These are phyloP conservation scores for Combretum micranthum DNA, from an alignment of 345 rosid species.

Conservation along the genomic window DNA sequence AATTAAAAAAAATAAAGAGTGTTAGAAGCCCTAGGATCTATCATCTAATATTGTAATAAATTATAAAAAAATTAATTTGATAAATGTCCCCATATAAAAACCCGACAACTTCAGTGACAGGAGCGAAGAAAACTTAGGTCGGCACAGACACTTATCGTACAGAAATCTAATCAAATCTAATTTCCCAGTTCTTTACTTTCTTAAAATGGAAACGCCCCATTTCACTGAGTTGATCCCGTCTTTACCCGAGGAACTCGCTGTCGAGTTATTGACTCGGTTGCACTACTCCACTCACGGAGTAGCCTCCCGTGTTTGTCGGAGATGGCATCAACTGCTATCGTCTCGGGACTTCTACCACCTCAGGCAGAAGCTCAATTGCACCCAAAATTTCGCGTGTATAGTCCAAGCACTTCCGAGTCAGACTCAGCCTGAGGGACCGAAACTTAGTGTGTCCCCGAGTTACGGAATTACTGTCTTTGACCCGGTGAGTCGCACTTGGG, in stretches of 20 bases:
- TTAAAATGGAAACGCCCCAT: slow-evolving; percentile 8
- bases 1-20: too few relatives aligned
- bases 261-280: slow-evolving; percentile 36
- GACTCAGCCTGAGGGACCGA: slow-evolving; percentile 1
- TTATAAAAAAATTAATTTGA: too few relatives aligned
- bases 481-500: slow-evolving; percentile 26
- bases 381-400: slow-evolving; percentile 30
- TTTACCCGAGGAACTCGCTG: slow-evolving; percentile 36
- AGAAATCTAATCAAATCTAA: too few relatives aligned
- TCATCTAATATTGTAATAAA: too few relatives aligned
- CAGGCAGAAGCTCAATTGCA: slow-evolving; percentile 18
- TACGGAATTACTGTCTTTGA: slow-evolving; percentile 32
- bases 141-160: too few relatives aligned
- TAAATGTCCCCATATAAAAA: too few relatives aligned
- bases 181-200: too few relatives aligned
- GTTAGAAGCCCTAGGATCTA: too few relatives aligned
- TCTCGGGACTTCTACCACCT: slow-evolving; percentile 26
- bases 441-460: slow-evolving; percentile 11
- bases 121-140: too few relatives aligned
- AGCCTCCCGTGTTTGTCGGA: slow-evolving; percentile 28
- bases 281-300: too few relatives aligned
- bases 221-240: slow-evolving; percentile 25
- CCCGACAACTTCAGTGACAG: too few relatives aligned
- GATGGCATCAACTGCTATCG: slow-evolving; percentile 30
- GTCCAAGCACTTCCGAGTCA: slow-evolving; percentile 18